Conservation (phyloP, 306 rosid genomes). For the Malus fusca region DNA sequence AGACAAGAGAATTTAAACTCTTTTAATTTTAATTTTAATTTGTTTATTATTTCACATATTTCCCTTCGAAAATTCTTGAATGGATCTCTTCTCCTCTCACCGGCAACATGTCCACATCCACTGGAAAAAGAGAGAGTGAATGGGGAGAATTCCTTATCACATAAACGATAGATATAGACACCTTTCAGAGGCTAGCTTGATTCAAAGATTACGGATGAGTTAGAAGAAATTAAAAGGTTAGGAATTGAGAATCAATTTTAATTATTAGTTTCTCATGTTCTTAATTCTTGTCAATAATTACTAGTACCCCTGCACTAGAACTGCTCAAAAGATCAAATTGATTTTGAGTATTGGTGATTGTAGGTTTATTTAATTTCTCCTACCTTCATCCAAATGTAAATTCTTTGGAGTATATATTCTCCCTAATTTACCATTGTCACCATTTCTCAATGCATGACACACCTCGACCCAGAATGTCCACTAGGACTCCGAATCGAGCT, state of each 20-base stretch:
- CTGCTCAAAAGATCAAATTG: neutral
- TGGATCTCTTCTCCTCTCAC: neutral
- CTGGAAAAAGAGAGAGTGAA: neutral
- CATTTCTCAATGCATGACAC: neutral
- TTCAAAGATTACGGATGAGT: neutral
- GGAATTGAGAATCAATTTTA: constrained; percentile 1
- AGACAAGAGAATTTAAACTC: neutral
- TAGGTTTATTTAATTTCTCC: neutral
- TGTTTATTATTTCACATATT: neutral
- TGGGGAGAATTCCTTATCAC: neutral
- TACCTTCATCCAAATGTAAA: neutral
- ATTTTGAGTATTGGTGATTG: neutral
- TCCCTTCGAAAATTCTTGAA: neutral
- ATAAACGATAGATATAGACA: neutral
- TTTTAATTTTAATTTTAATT: neutral
- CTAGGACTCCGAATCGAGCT: too few relatives aligned
- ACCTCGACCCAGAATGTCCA: too few relatives aligned
- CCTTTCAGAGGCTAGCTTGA: neutral
- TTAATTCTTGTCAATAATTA: neutral
- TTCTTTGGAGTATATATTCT: neutral
- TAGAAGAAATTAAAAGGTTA: neutral
- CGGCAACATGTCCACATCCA: neutral
- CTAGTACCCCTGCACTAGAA: neutral
- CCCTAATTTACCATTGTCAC: neutral
- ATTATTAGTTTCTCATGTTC: neutral